Percentiles rank a stretch among this genome's conserved stretches.
phyloP scores from a whole-genome alignment of 352 stramenopile genomes.

The Blastocystis hominis region DNA sequence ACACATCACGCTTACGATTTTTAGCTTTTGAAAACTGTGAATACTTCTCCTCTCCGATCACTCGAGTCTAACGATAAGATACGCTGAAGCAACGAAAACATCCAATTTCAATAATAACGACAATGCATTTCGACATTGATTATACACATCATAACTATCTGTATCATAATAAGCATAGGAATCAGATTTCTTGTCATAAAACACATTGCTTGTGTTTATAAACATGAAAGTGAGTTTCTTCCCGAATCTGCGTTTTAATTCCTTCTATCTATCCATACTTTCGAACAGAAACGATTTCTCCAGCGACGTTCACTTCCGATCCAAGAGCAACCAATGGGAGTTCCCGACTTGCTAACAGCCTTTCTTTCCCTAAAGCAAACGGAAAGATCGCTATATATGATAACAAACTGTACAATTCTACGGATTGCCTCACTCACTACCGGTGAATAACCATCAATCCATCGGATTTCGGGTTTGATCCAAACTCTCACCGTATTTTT shows the following conservation, averaged over 20 bases:
- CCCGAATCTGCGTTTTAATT: no score
- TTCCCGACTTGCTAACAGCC: background rate
- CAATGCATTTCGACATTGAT: background rate
- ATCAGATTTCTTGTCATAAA: background rate
- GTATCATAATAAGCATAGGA: background rate
- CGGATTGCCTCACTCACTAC: background rate
- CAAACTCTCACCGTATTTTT: background rate
- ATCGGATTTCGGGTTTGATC: background rate
- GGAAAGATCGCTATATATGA: no score
- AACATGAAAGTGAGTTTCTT: slow-evolving; percentile 15
- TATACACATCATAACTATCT: background rate
- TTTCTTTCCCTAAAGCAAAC: background rate
- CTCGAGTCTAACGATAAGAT: background rate
- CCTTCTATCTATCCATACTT: no score
- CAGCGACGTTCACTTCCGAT: background rate
- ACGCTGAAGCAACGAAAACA: background rate
- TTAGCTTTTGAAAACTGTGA: background rate
- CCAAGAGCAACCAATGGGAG: background rate
- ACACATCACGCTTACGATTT: background rate
- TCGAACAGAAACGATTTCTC: background rate
- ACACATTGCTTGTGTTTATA: slow-evolving; percentile 14
- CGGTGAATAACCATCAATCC: background rate
- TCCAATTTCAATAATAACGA: background rate
- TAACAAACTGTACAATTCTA: no score
- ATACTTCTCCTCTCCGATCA: background rate